These are phyloP conservation scores for Cryptosporidium canis DNA, from an alignment of 169 alveolate genomes.

Conservation along the genomic window DNA sequence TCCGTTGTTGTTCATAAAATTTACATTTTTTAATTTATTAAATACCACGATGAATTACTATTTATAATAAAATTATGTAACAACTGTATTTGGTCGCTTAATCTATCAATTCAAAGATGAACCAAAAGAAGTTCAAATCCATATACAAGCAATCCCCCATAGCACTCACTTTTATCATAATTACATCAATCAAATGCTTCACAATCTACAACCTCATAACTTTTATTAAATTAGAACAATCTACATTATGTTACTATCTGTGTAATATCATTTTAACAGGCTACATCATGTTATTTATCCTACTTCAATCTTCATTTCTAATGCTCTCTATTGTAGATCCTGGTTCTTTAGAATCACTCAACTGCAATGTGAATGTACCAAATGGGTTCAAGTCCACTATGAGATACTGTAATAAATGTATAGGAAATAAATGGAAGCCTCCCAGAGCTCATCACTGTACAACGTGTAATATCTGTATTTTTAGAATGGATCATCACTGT, in stretches of 20 bases:
- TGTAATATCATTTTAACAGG: background rate
- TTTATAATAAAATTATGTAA: background rate
- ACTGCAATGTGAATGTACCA: slow-evolving; percentile 5
- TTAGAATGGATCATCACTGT: slow-evolving; percentile 91
- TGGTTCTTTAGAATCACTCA: slow-evolving; percentile 33
- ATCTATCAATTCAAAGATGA: background rate
- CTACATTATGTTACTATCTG: background rate
- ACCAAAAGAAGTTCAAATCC: background rate
- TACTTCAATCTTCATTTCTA: background rate
- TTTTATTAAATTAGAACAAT: background rate
- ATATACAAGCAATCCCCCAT: background rate
- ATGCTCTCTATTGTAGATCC: slow-evolving; percentile 52
- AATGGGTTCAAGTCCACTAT: background rate
- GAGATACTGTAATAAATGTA: slow-evolving; percentile 62
- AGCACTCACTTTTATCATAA: background rate
- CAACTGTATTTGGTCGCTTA: background rate
- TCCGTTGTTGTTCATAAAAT: background rate
- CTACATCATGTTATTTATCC: background rate
- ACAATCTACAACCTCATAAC: background rate
- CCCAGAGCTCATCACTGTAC: slow-evolving; percentile 90
- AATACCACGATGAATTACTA: background rate
- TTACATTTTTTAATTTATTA: background rate
- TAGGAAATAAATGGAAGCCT: slow-evolving; percentile 83
- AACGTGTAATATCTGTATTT: slow-evolving; percentile 85
- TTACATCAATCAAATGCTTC: background rate